Conservation (phyloP, 2,329 filamentous ascomycete genomes). For the Teratosphaeria nubilosa region DNA sequence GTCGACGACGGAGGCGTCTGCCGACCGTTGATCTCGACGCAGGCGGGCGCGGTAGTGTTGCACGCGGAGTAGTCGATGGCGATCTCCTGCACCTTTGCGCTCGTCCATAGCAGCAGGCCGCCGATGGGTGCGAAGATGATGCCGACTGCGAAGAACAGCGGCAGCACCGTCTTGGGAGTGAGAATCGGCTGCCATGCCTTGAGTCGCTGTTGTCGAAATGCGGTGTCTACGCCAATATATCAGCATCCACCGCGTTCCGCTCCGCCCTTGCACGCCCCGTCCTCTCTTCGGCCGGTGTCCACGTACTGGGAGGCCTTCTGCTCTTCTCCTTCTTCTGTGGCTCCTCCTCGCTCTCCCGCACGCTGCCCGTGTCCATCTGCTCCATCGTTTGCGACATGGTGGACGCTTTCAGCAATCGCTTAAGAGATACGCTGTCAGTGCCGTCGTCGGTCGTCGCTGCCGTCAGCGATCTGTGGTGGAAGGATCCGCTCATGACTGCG, state of each 20-base stretch:
- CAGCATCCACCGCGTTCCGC: constrained; percentile 5
- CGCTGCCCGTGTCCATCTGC: constrained; percentile 32
- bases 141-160: constrained; percentile 82
- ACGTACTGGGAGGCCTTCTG: constrained; percentile 73
- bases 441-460: neutral
- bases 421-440: neutral
- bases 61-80: constrained; percentile 85
- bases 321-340: constrained; percentile 71
- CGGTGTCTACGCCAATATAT: constrained; percentile 58
- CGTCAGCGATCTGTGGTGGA: neutral
- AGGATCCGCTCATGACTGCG: neutral
- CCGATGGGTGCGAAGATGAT: constrained; percentile 91
- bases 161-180: constrained; percentile 85
- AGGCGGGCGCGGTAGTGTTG: constrained; percentile 41
- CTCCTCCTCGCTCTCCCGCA: constrained; percentile 30
- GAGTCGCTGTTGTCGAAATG: constrained; percentile 89
- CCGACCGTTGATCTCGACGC: constrained; percentile 7
- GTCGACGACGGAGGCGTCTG: constrained; percentile 8
- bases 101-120: constrained; percentile 76
- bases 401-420: neutral
- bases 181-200: constrained; percentile 99
- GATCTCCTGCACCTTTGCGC: constrained; percentile 77
- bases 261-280: neutral
- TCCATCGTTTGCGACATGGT: constrained; percentile 38
- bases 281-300: neutral